Percentiles rank a stretch among this genome's conserved stretches.
These are phyloP conservation scores for Pisolithus albus DNA, from an alignment of 768 basidiomycete genomes.

Conservation along the genomic window DNA sequence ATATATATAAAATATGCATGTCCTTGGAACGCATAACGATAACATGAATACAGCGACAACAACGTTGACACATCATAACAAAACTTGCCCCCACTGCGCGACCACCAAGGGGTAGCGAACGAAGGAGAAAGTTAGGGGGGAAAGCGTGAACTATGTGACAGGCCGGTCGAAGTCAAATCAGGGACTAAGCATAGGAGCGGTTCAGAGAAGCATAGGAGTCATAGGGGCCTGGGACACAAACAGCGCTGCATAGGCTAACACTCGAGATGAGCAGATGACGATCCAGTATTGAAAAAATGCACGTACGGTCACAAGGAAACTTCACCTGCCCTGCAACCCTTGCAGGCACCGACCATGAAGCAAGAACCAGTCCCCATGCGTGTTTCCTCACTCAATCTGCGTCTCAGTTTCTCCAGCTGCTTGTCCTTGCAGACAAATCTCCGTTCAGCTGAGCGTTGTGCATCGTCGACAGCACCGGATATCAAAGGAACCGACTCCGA, in stretches of 20 bases:
- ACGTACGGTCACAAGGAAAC: slow-evolving; percentile 25
- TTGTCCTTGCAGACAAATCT: slow-evolving; percentile 55
- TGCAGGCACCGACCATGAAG: slow-evolving; percentile 23
- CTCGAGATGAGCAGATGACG: neutral
- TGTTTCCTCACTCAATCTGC: slow-evolving; percentile 42
- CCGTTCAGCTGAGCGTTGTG: slow-evolving; percentile 17
- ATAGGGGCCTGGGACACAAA: slow-evolving; percentile 3
- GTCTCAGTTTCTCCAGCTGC: slow-evolving; percentile 59
- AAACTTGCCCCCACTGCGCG: slow-evolving; percentile 8
- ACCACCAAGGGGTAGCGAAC: slow-evolving; percentile 5
- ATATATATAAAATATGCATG: neutral
- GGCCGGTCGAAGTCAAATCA: slow-evolving; percentile 3
- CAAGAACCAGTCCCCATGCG: slow-evolving; percentile 13
- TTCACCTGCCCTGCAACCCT: slow-evolving; percentile 18
- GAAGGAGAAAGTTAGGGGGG: slow-evolving; percentile 1
- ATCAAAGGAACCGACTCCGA: slow-evolving; percentile 8
- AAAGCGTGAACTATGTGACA: slow-evolving; percentile 16
- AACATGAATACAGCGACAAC: slow-evolving; percentile 28
- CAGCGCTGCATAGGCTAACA: slow-evolving; percentile 7
- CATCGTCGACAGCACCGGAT: slow-evolving; percentile 5
- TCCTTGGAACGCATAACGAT: slow-evolving; percentile 10
- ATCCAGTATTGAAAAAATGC: neutral
- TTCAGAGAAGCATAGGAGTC: slow-evolving; percentile 7
- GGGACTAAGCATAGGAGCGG: neutral
- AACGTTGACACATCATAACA: slow-evolving; percentile 19